A percentile compares a stretch with the other conserved stretches of the same genome.
These are phyloP conservation scores for Neurospora africana DNA, from an alignment of 495 filamentous ascomycete species.

Conservation along the genomic window DNA sequence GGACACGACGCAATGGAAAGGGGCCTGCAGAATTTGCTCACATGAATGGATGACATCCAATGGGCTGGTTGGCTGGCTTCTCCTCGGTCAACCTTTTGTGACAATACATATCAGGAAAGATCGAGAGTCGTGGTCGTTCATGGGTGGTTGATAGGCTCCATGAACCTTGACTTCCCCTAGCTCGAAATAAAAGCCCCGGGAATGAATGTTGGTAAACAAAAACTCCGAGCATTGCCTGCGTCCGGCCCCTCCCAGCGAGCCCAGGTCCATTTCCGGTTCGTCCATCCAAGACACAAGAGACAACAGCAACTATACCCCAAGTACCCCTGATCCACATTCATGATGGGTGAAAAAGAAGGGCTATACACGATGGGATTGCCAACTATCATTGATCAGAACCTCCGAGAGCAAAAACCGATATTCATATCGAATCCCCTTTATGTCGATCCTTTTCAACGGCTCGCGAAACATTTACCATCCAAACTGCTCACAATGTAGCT, in stretches of 20 bases:
- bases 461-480: conserved; percentile 29
- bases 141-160: background rate
- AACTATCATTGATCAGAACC: background rate
- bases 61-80: background rate
- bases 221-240: background rate
- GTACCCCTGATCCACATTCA: background rate
- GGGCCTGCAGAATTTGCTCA: background rate
- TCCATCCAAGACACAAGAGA: background rate
- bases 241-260: background rate
- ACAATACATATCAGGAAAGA: background rate
- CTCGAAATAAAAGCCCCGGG: background rate
- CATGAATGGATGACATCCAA: background rate
- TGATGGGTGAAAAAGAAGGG: background rate
- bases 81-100: background rate
- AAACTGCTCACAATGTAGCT: conserved; percentile 47
- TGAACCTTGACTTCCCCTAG: background rate
- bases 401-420: background rate
- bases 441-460: background rate
- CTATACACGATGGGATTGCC: background rate
- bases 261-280: background rate
- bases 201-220: background rate
- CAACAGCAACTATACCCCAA: background rate
- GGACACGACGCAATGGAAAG: background rate
- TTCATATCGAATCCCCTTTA: too few relatives aligned
- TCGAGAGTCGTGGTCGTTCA: background rate